Evolutionary conservation across 345 rosid species (phyloP).

Genomic region (Xanthoceras sorbifolium): DNA sequence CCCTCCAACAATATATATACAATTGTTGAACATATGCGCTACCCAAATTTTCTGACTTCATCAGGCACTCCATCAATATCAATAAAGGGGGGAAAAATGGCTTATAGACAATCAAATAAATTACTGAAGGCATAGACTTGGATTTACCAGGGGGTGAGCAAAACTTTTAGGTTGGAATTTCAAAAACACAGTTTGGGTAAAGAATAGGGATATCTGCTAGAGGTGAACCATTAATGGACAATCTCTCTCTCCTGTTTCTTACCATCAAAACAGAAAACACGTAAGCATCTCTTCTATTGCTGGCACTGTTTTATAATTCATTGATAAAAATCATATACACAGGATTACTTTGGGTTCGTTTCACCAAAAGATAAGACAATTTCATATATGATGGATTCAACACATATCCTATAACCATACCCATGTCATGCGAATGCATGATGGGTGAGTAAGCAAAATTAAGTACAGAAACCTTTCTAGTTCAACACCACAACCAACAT

Average conservation of each 20-base stretch:
- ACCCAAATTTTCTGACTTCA: neutral
- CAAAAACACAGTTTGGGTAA: neutral
- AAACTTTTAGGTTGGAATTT: neutral
- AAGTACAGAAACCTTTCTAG: neutral
- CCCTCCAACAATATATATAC: neutral
- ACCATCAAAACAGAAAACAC: neutral
- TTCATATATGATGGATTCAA: neutral
- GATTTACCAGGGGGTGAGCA: neutral
- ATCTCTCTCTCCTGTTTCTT: neutral
- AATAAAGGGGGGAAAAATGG: neutral
- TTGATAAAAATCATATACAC: neutral
- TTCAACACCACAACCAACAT: constrained; percentile 5
- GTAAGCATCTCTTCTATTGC: neutral
- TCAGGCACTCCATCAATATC: neutral
- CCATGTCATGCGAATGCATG: neutral
- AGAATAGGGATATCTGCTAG: neutral
- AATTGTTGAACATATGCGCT: no score
- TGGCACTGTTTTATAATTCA: neutral
- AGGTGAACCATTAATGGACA: neutral
- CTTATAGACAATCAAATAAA: neutral
- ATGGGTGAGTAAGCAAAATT: neutral
- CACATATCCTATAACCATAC: neutral
- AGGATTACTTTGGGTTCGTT: neutral
- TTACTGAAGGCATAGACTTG: neutral
- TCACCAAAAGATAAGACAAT: neutral